These are phyloP conservation scores for Penicillium odoratum DNA, from an alignment of 495 filamentous ascomycete species.

Conservation along the genomic window DNA sequence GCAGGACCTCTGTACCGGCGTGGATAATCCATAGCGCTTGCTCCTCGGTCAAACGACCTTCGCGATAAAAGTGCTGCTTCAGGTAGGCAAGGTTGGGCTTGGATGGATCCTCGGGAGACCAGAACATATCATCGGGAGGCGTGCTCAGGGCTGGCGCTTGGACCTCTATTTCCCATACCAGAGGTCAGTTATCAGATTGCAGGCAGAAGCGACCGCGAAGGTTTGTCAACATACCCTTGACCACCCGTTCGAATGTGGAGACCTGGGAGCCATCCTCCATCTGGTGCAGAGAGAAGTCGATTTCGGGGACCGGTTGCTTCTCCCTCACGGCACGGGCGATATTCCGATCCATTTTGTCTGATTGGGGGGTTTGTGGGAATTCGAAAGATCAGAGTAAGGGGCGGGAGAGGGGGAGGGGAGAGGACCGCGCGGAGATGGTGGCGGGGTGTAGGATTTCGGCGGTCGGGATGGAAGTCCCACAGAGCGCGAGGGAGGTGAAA, in stretches of 20 bases:
- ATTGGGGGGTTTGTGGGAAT: background rate
- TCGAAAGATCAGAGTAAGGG: conserved; percentile 22
- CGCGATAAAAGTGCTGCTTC: conserved; percentile 97
- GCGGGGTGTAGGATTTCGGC: conserved; percentile 16
- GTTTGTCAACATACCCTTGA: conserved; percentile 71
- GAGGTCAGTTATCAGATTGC: conserved; percentile 18
- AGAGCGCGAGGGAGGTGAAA: conserved; percentile 9
- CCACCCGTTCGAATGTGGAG: conserved; percentile 90
- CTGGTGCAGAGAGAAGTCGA: conserved; percentile 95
- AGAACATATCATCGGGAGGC: conserved; percentile 80
- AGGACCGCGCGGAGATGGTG: conserved; percentile 21
- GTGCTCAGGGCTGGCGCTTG: conserved; percentile 93
- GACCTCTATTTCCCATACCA: conserved; percentile 61
- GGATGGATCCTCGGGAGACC: conserved; percentile 72
- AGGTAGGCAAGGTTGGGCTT: conserved; percentile 93
- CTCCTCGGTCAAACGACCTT: conserved; percentile 94
- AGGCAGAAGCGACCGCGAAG: background rate
- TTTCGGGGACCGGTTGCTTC: conserved; percentile 93
- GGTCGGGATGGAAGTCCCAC: conserved; percentile 18
- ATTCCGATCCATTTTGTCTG: conserved; percentile 41
- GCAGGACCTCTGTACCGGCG: conserved; percentile 78
- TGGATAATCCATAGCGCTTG: conserved; percentile 95
- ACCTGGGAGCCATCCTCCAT: conserved; percentile 98
- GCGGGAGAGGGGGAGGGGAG: conserved; percentile 16
- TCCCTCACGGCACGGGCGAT: conserved; percentile 76